Evolutionary conservation across 441 rosid species (phyloP).

Genomic region (Croton laevigatus): DNA sequence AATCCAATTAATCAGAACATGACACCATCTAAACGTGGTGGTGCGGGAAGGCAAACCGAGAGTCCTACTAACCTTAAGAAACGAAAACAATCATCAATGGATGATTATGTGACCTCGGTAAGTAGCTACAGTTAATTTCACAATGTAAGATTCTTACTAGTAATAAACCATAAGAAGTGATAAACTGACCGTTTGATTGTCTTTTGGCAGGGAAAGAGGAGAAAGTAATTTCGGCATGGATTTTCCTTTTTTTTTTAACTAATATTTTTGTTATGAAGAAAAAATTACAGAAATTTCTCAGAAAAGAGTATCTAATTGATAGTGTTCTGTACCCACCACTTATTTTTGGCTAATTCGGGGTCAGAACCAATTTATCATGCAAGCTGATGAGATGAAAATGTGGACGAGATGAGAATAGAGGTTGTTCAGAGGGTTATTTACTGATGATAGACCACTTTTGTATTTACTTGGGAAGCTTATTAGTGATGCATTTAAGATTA

Average conservation of each 20-base stretch:
- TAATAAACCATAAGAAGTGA: neutral
- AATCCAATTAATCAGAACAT: constrained; percentile 41
- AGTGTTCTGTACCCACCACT: neutral
- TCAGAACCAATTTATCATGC: constrained; percentile 2
- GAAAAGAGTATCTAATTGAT: neutral
- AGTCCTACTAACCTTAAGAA: constrained; percentile 69
- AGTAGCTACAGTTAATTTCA: neutral
- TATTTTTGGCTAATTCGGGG: neutral
- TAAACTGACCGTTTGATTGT: neutral
- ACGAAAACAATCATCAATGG: constrained; percentile 80
- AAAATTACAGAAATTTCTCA: neutral
- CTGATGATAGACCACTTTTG: neutral
- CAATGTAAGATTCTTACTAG: neutral
- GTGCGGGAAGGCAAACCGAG: constrained; percentile 63
- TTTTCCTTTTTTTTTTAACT: neutral
- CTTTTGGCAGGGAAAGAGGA: constrained; percentile 74
- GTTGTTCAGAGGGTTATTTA: neutral
- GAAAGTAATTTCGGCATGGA: constrained; percentile 41
- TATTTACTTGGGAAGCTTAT: neutral
- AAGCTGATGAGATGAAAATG: neutral
- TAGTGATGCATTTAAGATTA: neutral
- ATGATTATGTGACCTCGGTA: constrained; percentile 74
- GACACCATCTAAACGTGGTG: constrained; percentile 78
- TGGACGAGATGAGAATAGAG: constrained; percentile 1
- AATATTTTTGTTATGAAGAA: constrained; percentile 2